phyloP scores from a whole-genome alignment of 257 asterid species.

The Solanum commersonii region DNA sequence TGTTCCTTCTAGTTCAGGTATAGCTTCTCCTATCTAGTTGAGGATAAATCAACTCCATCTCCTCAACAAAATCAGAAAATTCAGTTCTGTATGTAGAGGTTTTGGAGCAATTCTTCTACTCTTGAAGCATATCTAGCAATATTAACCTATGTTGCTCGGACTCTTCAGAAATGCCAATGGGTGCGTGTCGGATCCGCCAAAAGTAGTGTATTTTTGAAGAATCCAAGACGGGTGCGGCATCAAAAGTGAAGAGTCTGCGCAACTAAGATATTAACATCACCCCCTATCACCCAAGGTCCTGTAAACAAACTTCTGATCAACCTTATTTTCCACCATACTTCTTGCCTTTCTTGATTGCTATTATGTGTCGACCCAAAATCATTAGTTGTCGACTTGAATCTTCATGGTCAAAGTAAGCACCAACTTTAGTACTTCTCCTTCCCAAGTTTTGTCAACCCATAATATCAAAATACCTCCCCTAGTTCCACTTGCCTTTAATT shows the following conservation, averaged over 20 bases:
- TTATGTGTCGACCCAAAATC: neutral
- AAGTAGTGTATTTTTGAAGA: too few relatives aligned
- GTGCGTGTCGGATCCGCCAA: too few relatives aligned
- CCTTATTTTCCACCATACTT: neutral
- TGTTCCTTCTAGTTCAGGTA: neutral
- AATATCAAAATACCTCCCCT: neutral
- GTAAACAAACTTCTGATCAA: neutral
- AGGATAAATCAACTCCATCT: neutral
- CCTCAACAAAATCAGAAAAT: neutral
- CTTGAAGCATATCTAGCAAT: neutral
- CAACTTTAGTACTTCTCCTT: neutral
- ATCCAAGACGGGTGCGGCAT: too few relatives aligned
- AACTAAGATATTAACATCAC: neutral
- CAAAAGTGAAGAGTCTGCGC: too few relatives aligned
- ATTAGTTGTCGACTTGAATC: neutral
- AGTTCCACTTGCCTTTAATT: neutral
- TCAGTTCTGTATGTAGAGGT: neutral
- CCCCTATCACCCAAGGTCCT: neutral
- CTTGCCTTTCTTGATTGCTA: neutral
- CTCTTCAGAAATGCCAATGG: too few relatives aligned
- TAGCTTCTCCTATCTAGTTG: neutral
- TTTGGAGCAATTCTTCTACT: too few relatives aligned
- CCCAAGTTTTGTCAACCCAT: neutral
- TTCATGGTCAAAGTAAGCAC: neutral
- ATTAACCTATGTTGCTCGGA: too few relatives aligned